A percentile compares a stretch with the other conserved stretches of the same genome.
Evolutionary conservation across 208 protist species (phyloP).

Genomic region (Leishmania turanica): DNA sequence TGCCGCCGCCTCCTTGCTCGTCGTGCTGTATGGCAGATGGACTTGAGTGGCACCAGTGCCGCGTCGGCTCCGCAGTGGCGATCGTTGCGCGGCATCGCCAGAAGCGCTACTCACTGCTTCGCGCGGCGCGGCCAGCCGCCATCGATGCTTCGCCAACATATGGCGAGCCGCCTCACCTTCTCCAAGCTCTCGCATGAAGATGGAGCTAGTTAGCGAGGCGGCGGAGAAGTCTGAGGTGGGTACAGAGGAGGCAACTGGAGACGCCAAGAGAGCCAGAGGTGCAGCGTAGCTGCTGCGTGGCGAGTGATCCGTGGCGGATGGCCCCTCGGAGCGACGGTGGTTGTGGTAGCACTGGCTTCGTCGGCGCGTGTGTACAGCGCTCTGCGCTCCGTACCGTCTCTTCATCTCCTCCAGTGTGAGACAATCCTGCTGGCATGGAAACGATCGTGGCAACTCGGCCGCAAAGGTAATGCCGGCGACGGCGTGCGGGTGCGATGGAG

Average conservation of each 20-base stretch:
- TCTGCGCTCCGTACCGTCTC: constrained; percentile 21
- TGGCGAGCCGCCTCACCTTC: constrained; percentile 10
- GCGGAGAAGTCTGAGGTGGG: constrained; percentile 10
- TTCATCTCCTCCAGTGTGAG: constrained; percentile 14
- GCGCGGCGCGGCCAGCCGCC: neutral
- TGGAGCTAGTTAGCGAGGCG: constrained; percentile 27
- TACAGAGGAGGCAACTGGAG: constrained; percentile 15
- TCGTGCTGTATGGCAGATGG: neutral
- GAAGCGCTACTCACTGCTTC: neutral
- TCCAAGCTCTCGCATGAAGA: constrained; percentile 28
- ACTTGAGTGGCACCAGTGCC: neutral
- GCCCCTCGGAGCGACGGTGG: neutral
- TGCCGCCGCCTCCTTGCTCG: neutral
- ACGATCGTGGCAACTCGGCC: neutral
- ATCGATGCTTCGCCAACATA: neutral
- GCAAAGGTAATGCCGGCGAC: neutral
- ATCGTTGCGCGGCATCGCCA: neutral
- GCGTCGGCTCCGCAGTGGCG: neutral
- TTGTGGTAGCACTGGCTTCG: neutral
- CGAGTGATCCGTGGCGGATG: neutral
- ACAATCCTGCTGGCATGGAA: constrained; percentile 11
- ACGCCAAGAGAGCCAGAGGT: neutral
- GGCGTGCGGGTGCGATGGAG: neutral
- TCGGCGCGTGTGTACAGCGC: constrained; percentile 8
- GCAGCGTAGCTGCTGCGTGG: neutral